Percentiles rank a stretch among this genome's conserved stretches.
phyloP scores from a whole-genome alignment of 139 green algal genomes.

The Pleodorina starrii region DNA sequence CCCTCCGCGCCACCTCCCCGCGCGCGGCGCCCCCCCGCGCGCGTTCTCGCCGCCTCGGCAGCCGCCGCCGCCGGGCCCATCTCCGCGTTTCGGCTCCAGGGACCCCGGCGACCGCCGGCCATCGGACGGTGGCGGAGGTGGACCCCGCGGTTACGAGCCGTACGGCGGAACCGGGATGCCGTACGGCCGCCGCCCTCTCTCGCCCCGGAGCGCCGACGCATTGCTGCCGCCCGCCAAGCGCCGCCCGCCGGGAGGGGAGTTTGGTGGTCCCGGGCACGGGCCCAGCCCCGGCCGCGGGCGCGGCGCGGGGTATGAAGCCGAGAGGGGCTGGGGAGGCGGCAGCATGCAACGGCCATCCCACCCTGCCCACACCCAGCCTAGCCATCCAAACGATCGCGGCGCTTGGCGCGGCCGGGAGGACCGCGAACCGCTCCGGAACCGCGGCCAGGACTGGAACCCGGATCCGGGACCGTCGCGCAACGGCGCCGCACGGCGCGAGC shows the following conservation, averaged over 20 bases:
- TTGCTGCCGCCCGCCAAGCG: conserved; percentile 7
- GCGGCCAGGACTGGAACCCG: too few species aligned
- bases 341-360: too few species aligned
- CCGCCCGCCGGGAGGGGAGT: too few species aligned
- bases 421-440: too few species aligned
- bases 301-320: neutral
- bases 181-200: neutral
- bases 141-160: neutral
- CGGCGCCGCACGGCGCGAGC: too few species aligned
- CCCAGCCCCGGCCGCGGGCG: too few species aligned
- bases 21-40: neutral
- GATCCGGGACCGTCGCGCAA: too few species aligned
- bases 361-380: too few species aligned
- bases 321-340: neutral
- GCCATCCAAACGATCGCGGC: too few species aligned
- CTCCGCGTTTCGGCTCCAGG: neutral
- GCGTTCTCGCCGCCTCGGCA: neutral
- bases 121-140: neutral
- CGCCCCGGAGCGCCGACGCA: neutral
- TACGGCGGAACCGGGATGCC: neutral
- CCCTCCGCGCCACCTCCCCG: neutral
- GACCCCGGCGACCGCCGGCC: neutral
- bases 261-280: neutral
- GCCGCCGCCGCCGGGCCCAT: too few species aligned
- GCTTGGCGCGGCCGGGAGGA: too few species aligned